Base-by-base conservation (phyloP, 768 basidiomycete species). In the Mycena belliarum region DNA sequence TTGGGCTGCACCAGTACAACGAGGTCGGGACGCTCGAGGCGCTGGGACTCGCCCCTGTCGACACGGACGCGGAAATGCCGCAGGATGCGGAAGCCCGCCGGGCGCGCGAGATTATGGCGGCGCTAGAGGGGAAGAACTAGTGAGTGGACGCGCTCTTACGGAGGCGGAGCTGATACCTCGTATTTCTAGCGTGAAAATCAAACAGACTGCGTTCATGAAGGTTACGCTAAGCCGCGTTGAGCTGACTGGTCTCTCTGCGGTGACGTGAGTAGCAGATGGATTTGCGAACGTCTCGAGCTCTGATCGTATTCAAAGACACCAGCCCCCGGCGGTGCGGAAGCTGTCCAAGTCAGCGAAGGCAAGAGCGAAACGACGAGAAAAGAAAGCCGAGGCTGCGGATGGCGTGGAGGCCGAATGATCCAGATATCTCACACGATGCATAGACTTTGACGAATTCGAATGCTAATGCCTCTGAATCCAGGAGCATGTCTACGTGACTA, bases 1-100 rank as follows among this genome's bases (percentile, higher is more conserved):
- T 70, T 4, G 90, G 90, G 4, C 70, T 93, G 32, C 82, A 90
- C 66, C 91, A 93, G 67, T 92, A 91, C 72, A 93, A 91, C 61
- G 80, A 88, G 52, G 71, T 91, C 12, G 82, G 84, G 0, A 80
- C 66, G 41, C 69, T 91, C 25, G 83, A 85, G 54, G 78, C 76
- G 4, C 60, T 75, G 12, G 75, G 70, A 9, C 54, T 38, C 24
- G 57, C 7, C 26, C 57, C 54, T 37, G 33, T 54, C 33, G 65
- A 21, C 55, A 49, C 35, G 33, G 62, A 50, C 12, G 7, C 29
- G 14, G 29, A 32, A 18, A 63, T n/a, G 8, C 12, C 23, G 50
- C 65, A 7, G 12, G 64, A 64, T 29, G 67, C 33, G 42, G 63
- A 49, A 20, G 28, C 32, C 23, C 69, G 67, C 15, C 73, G 76